Conservation (phyloP, 768 basidiomycete species). For the Suillus decipiens region DNA sequence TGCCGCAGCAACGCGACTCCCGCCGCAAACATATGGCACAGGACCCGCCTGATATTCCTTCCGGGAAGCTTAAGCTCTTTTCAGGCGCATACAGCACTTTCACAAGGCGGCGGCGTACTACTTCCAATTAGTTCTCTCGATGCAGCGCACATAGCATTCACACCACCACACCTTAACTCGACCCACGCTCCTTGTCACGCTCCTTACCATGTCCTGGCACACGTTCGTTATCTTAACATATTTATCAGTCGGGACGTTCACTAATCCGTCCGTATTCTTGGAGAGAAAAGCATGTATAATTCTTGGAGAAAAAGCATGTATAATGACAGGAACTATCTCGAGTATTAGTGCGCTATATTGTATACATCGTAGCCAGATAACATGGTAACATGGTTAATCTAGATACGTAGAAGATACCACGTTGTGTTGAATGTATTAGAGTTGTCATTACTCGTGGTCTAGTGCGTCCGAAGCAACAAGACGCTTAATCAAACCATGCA, state of each 20-base stretch:
- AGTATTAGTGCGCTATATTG: conserved; percentile 5
- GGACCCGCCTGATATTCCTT: conserved; percentile 11
- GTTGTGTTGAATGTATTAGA: conserved; percentile 3
- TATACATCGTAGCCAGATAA: not conserved
- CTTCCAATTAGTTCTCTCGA: conserved; percentile 8
- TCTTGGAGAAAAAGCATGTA: not conserved
- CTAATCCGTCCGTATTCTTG: not conserved
- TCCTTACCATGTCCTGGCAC: not conserved
- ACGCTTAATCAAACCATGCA: conserved; percentile 45
- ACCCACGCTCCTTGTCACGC: not conserved
- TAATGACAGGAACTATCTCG: not conserved
- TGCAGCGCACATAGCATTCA: not conserved
- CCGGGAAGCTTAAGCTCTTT: conserved; percentile 27
- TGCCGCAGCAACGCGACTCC: conserved; percentile 16
- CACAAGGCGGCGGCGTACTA: conserved; percentile 16
- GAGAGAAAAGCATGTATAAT: not conserved
- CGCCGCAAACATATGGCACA: conserved; percentile 6
- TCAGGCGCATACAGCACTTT: conserved; percentile 29
- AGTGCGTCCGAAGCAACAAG: conserved; percentile 23
- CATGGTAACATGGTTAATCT: not conserved
- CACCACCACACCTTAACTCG: not conserved
- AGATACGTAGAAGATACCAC: conserved; percentile 5
- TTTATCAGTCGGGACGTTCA: not conserved
- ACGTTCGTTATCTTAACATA: not conserved
- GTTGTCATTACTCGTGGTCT: not conserved